A percentile compares a stretch with the other conserved stretches of the same genome.
Conservation (phyloP, 371 early-diverging fungal species). For the Catenaria anguillulae region DNA sequence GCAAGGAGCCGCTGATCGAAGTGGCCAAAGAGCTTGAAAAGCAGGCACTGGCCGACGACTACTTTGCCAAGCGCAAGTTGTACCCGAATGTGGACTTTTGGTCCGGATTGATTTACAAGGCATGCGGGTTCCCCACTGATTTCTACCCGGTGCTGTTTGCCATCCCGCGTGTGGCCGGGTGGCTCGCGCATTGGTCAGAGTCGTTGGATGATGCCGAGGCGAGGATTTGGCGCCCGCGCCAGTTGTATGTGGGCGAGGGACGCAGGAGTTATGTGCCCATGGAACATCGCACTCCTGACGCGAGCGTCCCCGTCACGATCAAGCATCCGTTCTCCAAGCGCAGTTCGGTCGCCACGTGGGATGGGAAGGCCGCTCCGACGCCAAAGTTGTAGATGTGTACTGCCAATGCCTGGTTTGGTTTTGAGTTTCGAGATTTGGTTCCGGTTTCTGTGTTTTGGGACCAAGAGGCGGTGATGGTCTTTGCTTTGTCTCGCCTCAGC, state of each 20-base stretch:
- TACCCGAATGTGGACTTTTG: slow-evolving; percentile 47
- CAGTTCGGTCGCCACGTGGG: background rate
- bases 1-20: slow-evolving; percentile 36
- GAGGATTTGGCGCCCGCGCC: slow-evolving; percentile 45
- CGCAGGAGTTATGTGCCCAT: slow-evolving; percentile 28
- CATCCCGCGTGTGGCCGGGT: slow-evolving; percentile 27
- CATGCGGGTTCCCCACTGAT: slow-evolving; percentile 47
- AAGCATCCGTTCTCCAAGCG: background rate
- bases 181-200: slow-evolving; percentile 40
- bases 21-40: slow-evolving; percentile 37
- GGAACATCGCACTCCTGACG: slow-evolving; percentile 10
- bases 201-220: slow-evolving; percentile 21
- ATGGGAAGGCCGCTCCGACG: background rate
- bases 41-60: slow-evolving; percentile 29
- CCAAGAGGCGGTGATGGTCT: no score
- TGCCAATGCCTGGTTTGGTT: no score
- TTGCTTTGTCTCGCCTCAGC: no score
- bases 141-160: slow-evolving; percentile 49
- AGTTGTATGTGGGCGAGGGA: slow-evolving; percentile 32
- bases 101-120: slow-evolving; percentile 30
- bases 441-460: no score
- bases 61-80: slow-evolving; percentile 37
- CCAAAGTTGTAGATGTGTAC: no score
- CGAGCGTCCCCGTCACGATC: background rate
- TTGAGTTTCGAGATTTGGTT: no score